Percentiles rank a stretch among this genome's conserved stretches.
phyloP scores from a whole-genome alignment of 257 asterid genomes.

The Rauvolfia tetraphylla region DNA sequence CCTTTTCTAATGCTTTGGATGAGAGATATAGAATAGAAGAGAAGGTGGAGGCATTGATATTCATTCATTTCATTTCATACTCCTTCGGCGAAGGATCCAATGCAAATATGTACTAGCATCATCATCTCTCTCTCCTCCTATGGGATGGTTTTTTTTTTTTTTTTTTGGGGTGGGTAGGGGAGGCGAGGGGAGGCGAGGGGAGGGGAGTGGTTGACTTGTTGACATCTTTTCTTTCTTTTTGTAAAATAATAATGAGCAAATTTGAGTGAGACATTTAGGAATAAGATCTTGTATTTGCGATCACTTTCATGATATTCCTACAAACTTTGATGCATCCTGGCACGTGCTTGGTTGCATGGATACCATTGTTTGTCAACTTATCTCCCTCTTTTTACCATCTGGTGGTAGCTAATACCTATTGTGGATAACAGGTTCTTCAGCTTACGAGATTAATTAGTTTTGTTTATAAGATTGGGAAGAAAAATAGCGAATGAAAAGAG shows the following conservation, averaged over 20 bases:
- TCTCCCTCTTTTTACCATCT: background rate
- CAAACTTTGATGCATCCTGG: slow-evolving; percentile 22
- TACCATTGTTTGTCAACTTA: slow-evolving; percentile 1
- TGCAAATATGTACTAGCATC: slow-evolving; percentile 23
- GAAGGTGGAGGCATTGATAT: slow-evolving; percentile 1
- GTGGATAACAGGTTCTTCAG: no score
- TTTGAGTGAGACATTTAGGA: background rate
- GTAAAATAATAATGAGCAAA: no score
- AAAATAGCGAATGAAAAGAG: no score
- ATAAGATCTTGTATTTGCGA: slow-evolving; percentile 7
- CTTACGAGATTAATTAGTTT: no score
- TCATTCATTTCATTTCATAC: background rate
- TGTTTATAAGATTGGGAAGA: no score
- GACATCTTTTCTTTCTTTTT: background rate
- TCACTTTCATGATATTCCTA: slow-evolving; percentile 22
- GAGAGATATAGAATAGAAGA: slow-evolving; percentile 6
- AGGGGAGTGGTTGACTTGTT: background rate
- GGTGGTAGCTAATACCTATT: no score
- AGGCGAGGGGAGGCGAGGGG: background rate
- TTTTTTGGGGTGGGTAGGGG: no score
- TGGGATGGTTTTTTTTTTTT: no score
- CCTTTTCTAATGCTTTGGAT: slow-evolving; percentile 28
- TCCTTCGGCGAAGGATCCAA: slow-evolving; percentile 67
- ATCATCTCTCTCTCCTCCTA: slow-evolving; percentile 7
- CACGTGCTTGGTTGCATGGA: slow-evolving; percentile 24